These are phyloP conservation scores for Apiotrichum sp. DNA, from an alignment of 1,284 basidiomycete species.

Conservation along the genomic window DNA sequence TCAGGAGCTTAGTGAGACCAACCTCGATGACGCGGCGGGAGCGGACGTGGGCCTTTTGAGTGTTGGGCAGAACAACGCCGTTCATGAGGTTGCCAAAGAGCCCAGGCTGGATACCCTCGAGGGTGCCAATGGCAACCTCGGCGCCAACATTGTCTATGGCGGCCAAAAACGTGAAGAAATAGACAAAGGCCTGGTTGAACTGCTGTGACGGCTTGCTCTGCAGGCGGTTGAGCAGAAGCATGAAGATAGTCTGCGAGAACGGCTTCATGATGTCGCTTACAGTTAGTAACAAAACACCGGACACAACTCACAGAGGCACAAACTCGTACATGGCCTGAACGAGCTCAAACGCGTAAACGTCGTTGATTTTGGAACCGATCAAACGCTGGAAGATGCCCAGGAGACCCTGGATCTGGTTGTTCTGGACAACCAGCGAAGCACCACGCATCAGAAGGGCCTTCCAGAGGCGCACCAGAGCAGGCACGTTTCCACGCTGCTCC, in stretches of 20 bases:
- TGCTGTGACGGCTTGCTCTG: slow-evolving; percentile 85
- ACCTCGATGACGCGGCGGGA: slow-evolving; percentile 78
- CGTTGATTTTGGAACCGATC: slow-evolving; percentile 81
- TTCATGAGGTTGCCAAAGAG: slow-evolving; percentile 77
- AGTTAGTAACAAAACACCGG: too few species aligned
- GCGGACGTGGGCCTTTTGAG: slow-evolving; percentile 69
- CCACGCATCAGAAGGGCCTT: slow-evolving; percentile 78
- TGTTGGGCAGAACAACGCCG: slow-evolving; percentile 74
- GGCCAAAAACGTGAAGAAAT: slow-evolving; percentile 68
- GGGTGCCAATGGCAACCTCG: slow-evolving; percentile 65
- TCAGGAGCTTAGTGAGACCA: slow-evolving; percentile 75
- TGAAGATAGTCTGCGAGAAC: slow-evolving; percentile 71
- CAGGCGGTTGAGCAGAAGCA: slow-evolving; percentile 76
- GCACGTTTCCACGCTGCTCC: slow-evolving; percentile 94
- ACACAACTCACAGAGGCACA: slow-evolving; percentile 61
- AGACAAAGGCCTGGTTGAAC: slow-evolving; percentile 75
- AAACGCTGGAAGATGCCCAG: slow-evolving; percentile 89
- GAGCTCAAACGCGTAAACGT: slow-evolving; percentile 85
- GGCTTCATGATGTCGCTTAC: slow-evolving; percentile 60
- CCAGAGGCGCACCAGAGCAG: slow-evolving; percentile 82
- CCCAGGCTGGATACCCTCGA: slow-evolving; percentile 80
- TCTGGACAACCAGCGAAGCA: slow-evolving; percentile 60
- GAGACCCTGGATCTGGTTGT: slow-evolving; percentile 69
- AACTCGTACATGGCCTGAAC: slow-evolving; percentile 69
- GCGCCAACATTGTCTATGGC: slow-evolving; percentile 72